Base-by-base conservation (phyloP, 2,329 filamentous ascomycete genomes). In the Aurifilum marmelostoma region DNA sequence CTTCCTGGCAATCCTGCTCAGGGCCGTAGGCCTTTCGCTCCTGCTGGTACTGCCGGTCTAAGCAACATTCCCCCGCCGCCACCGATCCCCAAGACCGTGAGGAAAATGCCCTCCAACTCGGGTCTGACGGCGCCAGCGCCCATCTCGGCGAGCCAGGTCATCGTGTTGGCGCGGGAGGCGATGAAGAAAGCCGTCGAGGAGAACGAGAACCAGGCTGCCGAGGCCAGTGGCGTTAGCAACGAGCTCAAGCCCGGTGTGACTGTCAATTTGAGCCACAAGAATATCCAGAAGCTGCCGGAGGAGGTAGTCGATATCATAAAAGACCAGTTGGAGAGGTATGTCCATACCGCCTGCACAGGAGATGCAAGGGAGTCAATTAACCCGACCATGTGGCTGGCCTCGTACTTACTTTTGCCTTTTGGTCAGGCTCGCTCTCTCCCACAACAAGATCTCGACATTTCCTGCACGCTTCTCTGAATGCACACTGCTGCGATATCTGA, bases 281-380 rank as follows among this genome's bases (percentile, higher is more conserved):
- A 88, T 75, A 93, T 94, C 59, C 86, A 88, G 74, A 87, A 85
- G 72, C 80, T 93, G 67, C 91, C 91, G 0, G 89, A 92, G 69
- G 91, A 93, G 78, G 88, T 92, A 58, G 88, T 93, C 54, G 88
- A 91, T 74, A 87, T 93, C 71, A 91, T 93, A 74, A 91, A 91
- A 78, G 84, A 90, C 74, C 89, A 92, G 76, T 83, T 93, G 71
- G 91, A 92, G 81, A 85, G 91, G 90, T 92, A 77, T 65, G 83
- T 80, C 59, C 61, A 29, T 63, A 63, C 18, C 24, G 43, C 21
- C 29, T 54, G 61, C 12, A 41, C 63, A 50, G 41, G 29, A 62
- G 63, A 39, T 61, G 58, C 60, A 69, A 65, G 61, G 61, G 67
- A 62, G 43, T 39, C 39, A 47, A 64, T 52, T 58, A 37, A 14